Conservation (phyloP, 2,329 filamentous ascomycete species). For the Anthostomella pinea region DNA sequence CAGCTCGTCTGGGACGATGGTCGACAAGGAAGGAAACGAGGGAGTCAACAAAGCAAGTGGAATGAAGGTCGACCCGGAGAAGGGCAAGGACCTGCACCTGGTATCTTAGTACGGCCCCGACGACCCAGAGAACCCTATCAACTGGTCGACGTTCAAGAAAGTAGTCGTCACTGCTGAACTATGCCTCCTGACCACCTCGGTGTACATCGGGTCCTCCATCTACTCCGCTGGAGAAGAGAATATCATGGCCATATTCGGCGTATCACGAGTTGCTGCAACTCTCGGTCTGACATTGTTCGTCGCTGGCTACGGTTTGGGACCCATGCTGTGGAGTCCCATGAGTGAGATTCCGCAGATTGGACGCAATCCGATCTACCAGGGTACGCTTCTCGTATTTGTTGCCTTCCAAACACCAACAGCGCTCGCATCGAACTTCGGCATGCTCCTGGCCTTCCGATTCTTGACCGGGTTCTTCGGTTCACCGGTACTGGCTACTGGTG, state of each 20-base stretch:
- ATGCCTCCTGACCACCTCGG: constrained; percentile 45
- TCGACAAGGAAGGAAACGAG: no score
- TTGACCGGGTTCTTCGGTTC: constrained; percentile 46
- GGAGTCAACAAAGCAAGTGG: no score
- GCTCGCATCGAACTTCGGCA: constrained; percentile 50
- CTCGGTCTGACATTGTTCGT: constrained; percentile 51
- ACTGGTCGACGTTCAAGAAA: constrained; percentile 44
- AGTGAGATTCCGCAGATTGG: constrained; percentile 49
- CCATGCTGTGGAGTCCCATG: constrained; percentile 42
- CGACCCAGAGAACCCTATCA: constrained; percentile 40
- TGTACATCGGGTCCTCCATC: constrained; percentile 51
- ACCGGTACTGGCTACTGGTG: constrained; percentile 28
- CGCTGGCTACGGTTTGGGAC: constrained; percentile 47
- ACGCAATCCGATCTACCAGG: constrained; percentile 46
- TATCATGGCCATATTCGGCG: constrained; percentile 42
- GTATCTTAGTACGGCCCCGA: constrained; percentile 21
- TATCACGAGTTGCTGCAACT: constrained; percentile 42
- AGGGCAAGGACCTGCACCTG: no score
- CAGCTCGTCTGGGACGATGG: no score
- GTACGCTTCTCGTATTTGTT: constrained; percentile 55
- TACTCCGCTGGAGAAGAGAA: constrained; percentile 43
- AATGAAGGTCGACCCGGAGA: no score
- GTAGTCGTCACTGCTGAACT: constrained; percentile 44
- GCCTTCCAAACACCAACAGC: constrained; percentile 52
- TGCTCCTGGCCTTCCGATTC: constrained; percentile 51